Evolutionary conservation across 83 land plant species (phyloP).

Genomic region (Thuja plicata): DNA sequence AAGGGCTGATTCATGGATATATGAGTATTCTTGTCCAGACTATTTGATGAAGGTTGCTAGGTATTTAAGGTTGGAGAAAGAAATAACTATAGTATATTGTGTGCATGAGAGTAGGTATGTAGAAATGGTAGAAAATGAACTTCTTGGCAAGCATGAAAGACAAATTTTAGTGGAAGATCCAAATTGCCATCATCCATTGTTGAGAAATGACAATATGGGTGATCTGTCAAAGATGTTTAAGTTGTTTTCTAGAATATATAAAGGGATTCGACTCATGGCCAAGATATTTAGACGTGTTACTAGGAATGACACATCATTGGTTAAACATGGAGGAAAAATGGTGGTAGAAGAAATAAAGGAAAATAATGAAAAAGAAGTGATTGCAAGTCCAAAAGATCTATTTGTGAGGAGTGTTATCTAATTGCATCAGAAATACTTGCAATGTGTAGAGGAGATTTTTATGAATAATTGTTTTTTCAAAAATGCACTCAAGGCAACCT

Average conservation of each 20-base stretch:
- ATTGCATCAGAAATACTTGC: slow-evolving; percentile 84
- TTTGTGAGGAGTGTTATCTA: slow-evolving; percentile 83
- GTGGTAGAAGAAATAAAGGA: slow-evolving; percentile 48
- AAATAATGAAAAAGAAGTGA: slow-evolving; percentile 29
- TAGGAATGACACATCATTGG: slow-evolving; percentile 65
- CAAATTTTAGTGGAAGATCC: too few species aligned
- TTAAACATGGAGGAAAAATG: slow-evolving; percentile 45
- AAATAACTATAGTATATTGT: background rate
- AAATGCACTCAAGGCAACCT: slow-evolving; percentile 83
- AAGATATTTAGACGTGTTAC: slow-evolving; percentile 69
- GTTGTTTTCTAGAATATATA: slow-evolving; percentile 56
- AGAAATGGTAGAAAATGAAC: slow-evolving; percentile 64
- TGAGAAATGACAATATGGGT: too few species aligned
- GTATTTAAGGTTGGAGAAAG: background rate
- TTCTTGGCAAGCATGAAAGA: slow-evolving; percentile 36
- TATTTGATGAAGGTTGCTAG: background rate
- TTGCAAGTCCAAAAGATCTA: slow-evolving; percentile 30
- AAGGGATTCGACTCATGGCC: slow-evolving; percentile 67
- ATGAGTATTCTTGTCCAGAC: background rate
- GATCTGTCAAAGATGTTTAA: slow-evolving; percentile 22
- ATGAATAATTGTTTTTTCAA: slow-evolving; percentile 74
- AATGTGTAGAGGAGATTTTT: slow-evolving; percentile 8
- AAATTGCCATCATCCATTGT: too few species aligned
- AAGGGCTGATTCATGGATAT: background rate
- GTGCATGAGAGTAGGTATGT: background rate